These are phyloP conservation scores for Arctium lappa DNA, from an alignment of 129 eudicot genomes.

Conservation along the genomic window DNA sequence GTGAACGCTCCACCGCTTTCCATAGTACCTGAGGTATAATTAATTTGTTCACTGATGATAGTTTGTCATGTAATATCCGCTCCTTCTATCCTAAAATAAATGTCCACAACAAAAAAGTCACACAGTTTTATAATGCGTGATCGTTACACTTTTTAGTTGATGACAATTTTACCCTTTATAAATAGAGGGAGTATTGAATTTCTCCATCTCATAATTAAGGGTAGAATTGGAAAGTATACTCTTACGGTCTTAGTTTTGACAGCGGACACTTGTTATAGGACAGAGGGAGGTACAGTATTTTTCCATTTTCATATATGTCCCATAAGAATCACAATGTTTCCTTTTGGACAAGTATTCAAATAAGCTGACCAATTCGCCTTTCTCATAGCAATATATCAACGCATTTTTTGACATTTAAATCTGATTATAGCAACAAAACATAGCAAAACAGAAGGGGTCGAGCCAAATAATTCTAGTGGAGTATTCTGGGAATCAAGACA, in stretches of 20 bases:
- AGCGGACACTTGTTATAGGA: background rate
- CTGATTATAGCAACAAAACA: background rate
- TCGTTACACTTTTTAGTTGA: background rate
- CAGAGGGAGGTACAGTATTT: too few species aligned
- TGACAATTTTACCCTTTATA: background rate
- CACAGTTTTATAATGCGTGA: background rate
- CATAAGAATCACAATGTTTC: background rate
- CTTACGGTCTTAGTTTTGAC: background rate
- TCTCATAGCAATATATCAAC: background rate
- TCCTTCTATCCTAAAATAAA: background rate
- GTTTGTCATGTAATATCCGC: background rate
- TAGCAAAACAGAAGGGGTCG: background rate
- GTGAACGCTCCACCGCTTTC: constrained; percentile 87
- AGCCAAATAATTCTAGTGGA: background rate
- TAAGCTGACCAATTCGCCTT: background rate
- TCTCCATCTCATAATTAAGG: background rate
- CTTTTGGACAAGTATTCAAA: background rate
- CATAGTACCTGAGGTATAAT: constrained; percentile 63
- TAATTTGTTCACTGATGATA: background rate
- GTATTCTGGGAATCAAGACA: background rate
- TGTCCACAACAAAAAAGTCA: background rate
- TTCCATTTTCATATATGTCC: background rate
- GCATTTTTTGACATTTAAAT: too few species aligned
- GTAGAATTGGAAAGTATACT: background rate
- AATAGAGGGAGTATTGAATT: background rate